These are phyloP conservation scores for Pichia gijzeniarum DNA, from an alignment of 805 yeast species.

Conservation along the genomic window DNA sequence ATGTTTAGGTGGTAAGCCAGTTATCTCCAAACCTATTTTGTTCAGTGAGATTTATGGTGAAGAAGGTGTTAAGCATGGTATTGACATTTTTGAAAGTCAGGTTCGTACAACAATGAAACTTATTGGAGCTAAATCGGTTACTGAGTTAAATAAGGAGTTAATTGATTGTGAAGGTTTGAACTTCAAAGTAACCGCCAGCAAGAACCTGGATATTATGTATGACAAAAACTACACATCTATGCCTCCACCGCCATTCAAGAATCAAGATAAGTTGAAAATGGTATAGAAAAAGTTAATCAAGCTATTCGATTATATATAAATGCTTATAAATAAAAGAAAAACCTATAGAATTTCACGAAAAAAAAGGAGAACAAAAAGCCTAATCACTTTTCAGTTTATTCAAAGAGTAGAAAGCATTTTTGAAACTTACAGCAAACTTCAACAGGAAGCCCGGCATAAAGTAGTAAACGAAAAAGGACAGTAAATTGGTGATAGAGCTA, in stretches of 20 bases:
- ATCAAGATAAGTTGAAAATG: conserved; percentile 6
- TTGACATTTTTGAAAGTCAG: conserved; percentile 52
- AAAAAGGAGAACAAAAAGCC: neutral
- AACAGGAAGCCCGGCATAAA: conserved; percentile 7
- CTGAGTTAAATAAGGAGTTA: conserved; percentile 36
- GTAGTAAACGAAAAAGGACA: conserved; percentile 4
- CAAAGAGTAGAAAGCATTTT: neutral
- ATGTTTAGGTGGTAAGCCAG: conserved; percentile 45
- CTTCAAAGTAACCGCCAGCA: conserved; percentile 41
- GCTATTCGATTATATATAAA: too few relatives aligned
- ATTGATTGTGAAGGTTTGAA: conserved; percentile 53
- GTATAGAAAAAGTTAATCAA: neutral
- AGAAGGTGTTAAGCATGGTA: conserved; percentile 60
- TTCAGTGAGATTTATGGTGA: conserved; percentile 78
- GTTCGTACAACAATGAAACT: conserved; percentile 55
- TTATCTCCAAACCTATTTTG: conserved; percentile 69
- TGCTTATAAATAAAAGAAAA: too few relatives aligned
- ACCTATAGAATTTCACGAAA: neutral
- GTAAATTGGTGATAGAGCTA: neutral
- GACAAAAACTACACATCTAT: conserved; percentile 34
- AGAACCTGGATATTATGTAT: conserved; percentile 55
- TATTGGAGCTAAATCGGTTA: conserved; percentile 43
- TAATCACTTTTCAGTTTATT: neutral
- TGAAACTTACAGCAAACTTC: neutral
- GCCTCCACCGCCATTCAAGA: conserved; percentile 26